Evolutionary conservation across 345 rosid genomes (phyloP).

Genomic region (Gossypium anomalum): DNA sequence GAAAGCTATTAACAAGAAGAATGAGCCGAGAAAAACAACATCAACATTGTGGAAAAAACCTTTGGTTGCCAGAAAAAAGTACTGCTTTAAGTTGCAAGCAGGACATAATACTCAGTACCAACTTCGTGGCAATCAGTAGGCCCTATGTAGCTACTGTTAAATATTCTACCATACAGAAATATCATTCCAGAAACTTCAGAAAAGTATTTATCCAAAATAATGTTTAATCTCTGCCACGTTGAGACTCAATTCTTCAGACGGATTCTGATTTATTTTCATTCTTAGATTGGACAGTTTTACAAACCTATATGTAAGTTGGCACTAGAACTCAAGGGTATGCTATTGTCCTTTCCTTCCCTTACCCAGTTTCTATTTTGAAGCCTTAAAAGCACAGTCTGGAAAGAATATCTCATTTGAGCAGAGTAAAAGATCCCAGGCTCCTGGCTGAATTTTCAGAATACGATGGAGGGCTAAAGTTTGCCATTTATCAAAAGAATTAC

Average conservation of each 20-base stretch:
- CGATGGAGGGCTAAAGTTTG: too few species aligned
- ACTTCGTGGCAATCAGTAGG: not conserved
- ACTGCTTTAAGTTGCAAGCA: not conserved
- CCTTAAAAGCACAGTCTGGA: too few species aligned
- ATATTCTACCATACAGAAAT: not conserved
- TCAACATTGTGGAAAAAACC: not conserved
- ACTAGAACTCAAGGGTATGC: not conserved
- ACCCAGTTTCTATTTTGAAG: too few species aligned
- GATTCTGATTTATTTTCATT: not conserved
- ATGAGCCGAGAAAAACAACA: not conserved
- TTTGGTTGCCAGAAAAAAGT: not conserved
- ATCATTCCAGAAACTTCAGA: not conserved
- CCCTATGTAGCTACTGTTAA: not conserved
- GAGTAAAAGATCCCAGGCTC: too few species aligned
- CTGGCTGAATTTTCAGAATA: too few species aligned
- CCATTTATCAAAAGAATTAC: too few species aligned
- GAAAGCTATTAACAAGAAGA: not conserved
- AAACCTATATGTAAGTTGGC: not conserved
- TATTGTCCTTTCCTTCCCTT: too few species aligned
- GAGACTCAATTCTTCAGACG: not conserved
- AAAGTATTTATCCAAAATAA: not conserved
- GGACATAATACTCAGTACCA: not conserved
- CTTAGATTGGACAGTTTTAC: not conserved
- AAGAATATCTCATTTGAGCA: too few species aligned
- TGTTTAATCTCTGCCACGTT: not conserved